Base-by-base conservation (phyloP, 2,329 filamentous ascomycete genomes). In the Whalleya microplaca region DNA sequence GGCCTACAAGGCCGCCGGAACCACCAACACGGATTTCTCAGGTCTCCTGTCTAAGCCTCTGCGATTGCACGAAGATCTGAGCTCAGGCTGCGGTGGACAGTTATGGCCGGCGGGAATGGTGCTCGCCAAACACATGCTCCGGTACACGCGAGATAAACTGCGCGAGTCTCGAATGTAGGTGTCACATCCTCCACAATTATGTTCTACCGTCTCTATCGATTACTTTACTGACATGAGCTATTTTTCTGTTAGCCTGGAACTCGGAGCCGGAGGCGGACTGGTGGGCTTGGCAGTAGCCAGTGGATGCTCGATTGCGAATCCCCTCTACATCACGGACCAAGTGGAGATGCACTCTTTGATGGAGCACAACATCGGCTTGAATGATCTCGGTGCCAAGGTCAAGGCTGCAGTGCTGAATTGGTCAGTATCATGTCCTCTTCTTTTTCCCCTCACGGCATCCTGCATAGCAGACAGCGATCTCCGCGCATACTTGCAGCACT, bases 41-140 rank as follows among this genome's bases (percentile, higher is more conserved):
- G 89, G 90, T 41, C 82, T 95, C 50, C 80, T 97, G 32, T 74
- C 80, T 19, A 77, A 83, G 46, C 87, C 90, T 10, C 81, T 98
- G 59, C 80, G 84, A 58, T 84, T 98, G 16, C 89, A 91, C 68
- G 92, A 97, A 73, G 93, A 98, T 73, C 82, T 96, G 46, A 85
- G 84, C 55, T 85, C 90, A 61, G 95, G 95, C 58, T 98, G 95
- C 73, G 95, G 95, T 47, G 95, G 95, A 2, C 91, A 96, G 75
- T 82, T 96, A 10, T 98, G 95, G 95, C 94, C 93, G 2, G 94
- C 94, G 0, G 95, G 95, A 10, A 90, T 96, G 86, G 84, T 95
- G 16, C 80, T 99, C 51, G 84, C 90, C 19, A 91, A 89, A 73
- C 96, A 98, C 71, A 84, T 98, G 82, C 80, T 98, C 56, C 84